Evolutionary conservation across 345 rosid genomes (phyloP).

Genomic region (Chamaenerion angustifolium): DNA sequence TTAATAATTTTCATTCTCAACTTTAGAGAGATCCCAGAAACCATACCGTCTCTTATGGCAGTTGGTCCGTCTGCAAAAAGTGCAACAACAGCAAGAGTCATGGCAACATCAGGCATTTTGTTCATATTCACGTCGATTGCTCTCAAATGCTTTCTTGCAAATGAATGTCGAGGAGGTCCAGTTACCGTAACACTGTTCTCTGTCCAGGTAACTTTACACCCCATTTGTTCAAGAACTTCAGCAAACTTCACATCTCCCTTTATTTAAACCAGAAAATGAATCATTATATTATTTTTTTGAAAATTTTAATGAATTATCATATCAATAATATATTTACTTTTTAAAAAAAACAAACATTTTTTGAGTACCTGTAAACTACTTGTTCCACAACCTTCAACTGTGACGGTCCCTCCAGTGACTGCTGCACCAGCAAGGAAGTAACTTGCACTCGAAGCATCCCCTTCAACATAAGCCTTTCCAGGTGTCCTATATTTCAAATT

Average conservation of each 20-base stretch:
- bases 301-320: no score
- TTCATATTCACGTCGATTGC: constrained; percentile 94
- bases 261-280: constrained; percentile 2
- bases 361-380: constrained; percentile 67
- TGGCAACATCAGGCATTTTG: constrained; percentile 99
- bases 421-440: constrained; percentile 98
- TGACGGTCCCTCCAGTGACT: constrained; percentile 82
- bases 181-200: constrained; percentile 85
- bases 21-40: neutral
- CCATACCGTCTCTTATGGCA: constrained; percentile 84
- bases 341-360: no score
- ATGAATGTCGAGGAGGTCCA: constrained; percentile 70
- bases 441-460: constrained; percentile 99
- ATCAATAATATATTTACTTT: no score
- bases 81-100: constrained; percentile 96
- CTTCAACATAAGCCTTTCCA: constrained; percentile 84
- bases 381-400: constrained; percentile 94
- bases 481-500: constrained; percentile 46
- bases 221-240: constrained; percentile 94
- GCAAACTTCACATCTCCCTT: constrained; percentile 94
- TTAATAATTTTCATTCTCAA: no score
- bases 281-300: no score
- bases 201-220: constrained; percentile 81
- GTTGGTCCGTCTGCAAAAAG: constrained; percentile 91
- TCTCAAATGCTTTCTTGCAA: constrained; percentile 49